Conservation (phyloP, 192 early-diverging fungal species). For the Linnemannia schmuckeri region DNA sequence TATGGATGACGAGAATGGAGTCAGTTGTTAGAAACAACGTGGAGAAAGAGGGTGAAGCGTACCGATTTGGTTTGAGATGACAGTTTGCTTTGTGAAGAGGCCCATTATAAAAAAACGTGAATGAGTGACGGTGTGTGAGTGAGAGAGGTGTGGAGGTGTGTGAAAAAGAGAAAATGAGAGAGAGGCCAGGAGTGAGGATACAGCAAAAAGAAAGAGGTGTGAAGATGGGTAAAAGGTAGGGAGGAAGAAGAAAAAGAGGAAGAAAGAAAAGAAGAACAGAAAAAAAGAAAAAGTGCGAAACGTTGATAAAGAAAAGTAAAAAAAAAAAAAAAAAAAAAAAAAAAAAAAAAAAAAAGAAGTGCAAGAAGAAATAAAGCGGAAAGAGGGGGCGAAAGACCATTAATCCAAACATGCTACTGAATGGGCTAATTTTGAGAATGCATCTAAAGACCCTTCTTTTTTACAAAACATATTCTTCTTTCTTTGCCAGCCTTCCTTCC, state of each 20-base stretch:
- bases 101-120: constrained; percentile 23
- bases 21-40: not conserved
- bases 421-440: not conserved
- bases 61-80: constrained; percentile 53
- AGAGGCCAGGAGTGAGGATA: not conserved
- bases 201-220: not conserved
- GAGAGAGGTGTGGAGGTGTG: not conserved
- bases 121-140: not conserved
- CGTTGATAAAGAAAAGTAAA: not conserved
- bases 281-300: not conserved
- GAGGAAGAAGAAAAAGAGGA: not conserved
- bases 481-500: not conserved
- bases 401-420: not conserved
- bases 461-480: no score
- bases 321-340: not conserved
- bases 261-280: not conserved
- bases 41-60: not conserved
- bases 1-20: no score
- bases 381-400: constrained; percentile 1
- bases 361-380: not conserved
- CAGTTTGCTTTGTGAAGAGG: constrained; percentile 45
- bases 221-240: not conserved
- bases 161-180: not conserved
- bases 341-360: not conserved
- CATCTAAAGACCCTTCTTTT: no score